Conservation (phyloP, 768 basidiomycete genomes). For the Suillus occidentalis region DNA sequence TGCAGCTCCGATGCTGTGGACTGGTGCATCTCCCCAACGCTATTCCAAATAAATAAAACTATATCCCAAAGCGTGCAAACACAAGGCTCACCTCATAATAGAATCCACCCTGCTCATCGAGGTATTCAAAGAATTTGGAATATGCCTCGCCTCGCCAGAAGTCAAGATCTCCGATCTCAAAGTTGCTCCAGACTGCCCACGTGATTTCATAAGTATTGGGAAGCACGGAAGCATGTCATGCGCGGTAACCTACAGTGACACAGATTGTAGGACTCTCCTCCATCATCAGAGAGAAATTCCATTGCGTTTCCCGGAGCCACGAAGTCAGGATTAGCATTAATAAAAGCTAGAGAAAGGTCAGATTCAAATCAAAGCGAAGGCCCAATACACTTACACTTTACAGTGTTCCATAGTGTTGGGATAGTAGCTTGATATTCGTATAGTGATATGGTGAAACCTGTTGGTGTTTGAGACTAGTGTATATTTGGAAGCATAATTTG, state of each 20-base stretch:
- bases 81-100: slow-evolving; percentile 76
- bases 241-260: slow-evolving; percentile 63
- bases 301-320: slow-evolving; percentile 67
- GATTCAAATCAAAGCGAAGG: background rate
- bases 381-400: slow-evolving; percentile 51
- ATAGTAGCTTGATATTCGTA: slow-evolving; percentile 82
- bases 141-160: slow-evolving; percentile 89
- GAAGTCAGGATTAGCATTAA: slow-evolving; percentile 58
- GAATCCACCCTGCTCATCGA: slow-evolving; percentile 84
- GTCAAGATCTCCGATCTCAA: slow-evolving; percentile 86
- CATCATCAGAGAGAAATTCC: slow-evolving; percentile 69
- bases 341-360: slow-evolving; percentile 55
- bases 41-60: slow-evolving; percentile 22
- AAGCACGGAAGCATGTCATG: background rate
- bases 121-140: slow-evolving; percentile 75
- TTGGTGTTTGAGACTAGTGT: slow-evolving; percentile 18
- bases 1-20: slow-evolving; percentile 81
- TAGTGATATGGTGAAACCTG: slow-evolving; percentile 79
- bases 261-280: slow-evolving; percentile 69
- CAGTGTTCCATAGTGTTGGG: slow-evolving; percentile 72
- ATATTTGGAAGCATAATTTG: slow-evolving; percentile 5
- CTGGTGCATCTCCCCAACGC: slow-evolving; percentile 87
- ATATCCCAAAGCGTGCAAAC: background rate
- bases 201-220: background rate
- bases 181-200: slow-evolving; percentile 64